Evolutionary conservation across 2,329 filamentous ascomycete species (phyloP), one percentile per base, ranked within the genome.

Genomic region (Cercospora sp.): DNA sequence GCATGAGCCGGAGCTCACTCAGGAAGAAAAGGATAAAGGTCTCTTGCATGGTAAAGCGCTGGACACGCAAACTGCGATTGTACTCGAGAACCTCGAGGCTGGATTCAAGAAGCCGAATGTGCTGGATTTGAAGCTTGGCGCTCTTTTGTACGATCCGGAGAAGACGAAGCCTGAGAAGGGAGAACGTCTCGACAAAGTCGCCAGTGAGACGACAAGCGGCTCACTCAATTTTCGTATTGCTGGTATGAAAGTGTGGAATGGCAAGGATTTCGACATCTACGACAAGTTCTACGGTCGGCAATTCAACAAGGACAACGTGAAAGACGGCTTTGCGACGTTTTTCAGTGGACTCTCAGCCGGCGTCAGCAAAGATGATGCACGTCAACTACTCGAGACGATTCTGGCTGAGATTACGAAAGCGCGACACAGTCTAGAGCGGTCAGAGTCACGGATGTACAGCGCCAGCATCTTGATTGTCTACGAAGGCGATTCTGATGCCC

Each of bases 121-220:
- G 7, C 83, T 99, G 67, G 95, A 99, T 77, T 87, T 97, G 72
- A 99, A 99, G 82, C 87, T 99, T 21, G 95, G 95, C 53, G 86
- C 89, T 61, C 87, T 92, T 34, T 82, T 99, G 5, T 98, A 93
- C 90, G 94, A 68, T 26, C 63, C 92, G 13, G 92, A 97, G 43
- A 83, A 84, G 69, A 86, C 89, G 3, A 83, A 84, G 26, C 79
- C 82, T 0, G 83, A 85, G 32, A 90, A 90, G 77, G 81, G 87
- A 16, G 83, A 80, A 26, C 83, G 86, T 62, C 79, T 90, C 26
- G 88, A 90, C 74, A 83, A 85, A 45, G 86, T 90, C 18, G 82
- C 86, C 4, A 80, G 82, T 16, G 82, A 85, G 71, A 89, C 88
- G 2, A 90, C 88, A 1, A 88, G 84, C 71, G 82, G 83, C 4